These are phyloP conservation scores for Chlorella sp. DNA, from an alignment of 139 green algal species.

Conservation along the genomic window DNA sequence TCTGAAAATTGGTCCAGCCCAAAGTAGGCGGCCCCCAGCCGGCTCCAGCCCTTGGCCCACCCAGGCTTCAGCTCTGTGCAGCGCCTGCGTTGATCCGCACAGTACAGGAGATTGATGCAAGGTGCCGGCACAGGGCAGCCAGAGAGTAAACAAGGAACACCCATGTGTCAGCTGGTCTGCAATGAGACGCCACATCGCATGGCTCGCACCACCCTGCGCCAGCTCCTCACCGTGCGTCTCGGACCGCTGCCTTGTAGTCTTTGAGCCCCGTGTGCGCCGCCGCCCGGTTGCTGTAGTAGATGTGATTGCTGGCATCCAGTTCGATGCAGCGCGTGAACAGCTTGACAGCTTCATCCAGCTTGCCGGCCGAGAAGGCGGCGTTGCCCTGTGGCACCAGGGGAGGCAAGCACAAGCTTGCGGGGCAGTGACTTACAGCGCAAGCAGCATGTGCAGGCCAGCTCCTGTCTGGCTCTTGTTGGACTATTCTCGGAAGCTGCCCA, in stretches of 20 bases:
- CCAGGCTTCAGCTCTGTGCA: slow-evolving; percentile 46
- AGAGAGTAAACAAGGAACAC: too few relatives aligned
- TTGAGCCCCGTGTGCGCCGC: slow-evolving; percentile 64
- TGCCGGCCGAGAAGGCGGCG: slow-evolving; percentile 61
- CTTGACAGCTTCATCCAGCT: slow-evolving; percentile 67
- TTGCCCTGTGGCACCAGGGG: slow-evolving; percentile 77
- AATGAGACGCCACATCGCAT: too few relatives aligned
- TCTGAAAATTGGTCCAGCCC: slow-evolving; percentile 66
- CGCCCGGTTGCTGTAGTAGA: slow-evolving; percentile 87
- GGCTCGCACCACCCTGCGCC: too few relatives aligned
- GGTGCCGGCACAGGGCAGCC: too few relatives aligned
- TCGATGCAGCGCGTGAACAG: slow-evolving; percentile 83
- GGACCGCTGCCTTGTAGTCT: slow-evolving; percentile 61
- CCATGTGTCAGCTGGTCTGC: too few relatives aligned
- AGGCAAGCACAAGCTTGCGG: too few relatives aligned
- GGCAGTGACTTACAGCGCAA: too few relatives aligned
- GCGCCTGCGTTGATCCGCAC: background rate
- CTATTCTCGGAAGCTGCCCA: too few relatives aligned
- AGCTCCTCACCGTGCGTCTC: slow-evolving; percentile 53
- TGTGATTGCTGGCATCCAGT: slow-evolving; percentile 76
- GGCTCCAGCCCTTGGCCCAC: slow-evolving; percentile 63
- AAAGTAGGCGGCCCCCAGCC: slow-evolving; percentile 57
- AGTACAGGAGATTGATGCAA: too few relatives aligned
- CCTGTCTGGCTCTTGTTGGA: too few relatives aligned
- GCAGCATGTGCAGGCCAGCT: too few relatives aligned